phyloP scores from a whole-genome alignment of 2,329 filamentous ascomycete genomes.

The Nothopassalora personata region DNA sequence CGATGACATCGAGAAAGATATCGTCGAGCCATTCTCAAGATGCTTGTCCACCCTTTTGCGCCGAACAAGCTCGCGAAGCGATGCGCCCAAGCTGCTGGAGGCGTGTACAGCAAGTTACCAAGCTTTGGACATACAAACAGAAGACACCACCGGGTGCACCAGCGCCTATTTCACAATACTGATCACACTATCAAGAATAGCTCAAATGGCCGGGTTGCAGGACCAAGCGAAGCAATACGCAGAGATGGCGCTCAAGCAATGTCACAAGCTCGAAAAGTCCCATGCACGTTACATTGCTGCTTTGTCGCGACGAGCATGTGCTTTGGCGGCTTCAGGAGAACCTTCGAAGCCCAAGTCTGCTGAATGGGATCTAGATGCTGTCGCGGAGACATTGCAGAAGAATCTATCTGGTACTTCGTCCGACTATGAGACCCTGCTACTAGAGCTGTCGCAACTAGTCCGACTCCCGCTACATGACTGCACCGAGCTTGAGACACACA shows the following conservation, averaged over 20 bases:
- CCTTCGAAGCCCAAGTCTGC: not conserved
- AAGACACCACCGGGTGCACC: not conserved
- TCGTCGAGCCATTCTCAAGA: slow-evolving; percentile 59
- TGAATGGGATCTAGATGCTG: not conserved
- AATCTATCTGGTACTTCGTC: slow-evolving; percentile 19
- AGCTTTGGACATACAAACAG: not conserved
- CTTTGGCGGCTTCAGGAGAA: not conserved
- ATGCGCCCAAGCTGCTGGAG: slow-evolving; percentile 1
- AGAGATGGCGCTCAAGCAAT: slow-evolving; percentile 8
- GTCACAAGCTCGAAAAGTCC: slow-evolving; percentile 10
- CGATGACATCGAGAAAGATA: slow-evolving; percentile 57
- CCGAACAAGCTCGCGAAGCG: slow-evolving; percentile 3
- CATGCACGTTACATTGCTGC: slow-evolving; percentile 20
- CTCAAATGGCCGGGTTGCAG: slow-evolving; percentile 11
- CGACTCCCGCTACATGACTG: not conserved
- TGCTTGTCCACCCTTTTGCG: slow-evolving; percentile 55
- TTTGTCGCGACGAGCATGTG: slow-evolving; percentile 1
- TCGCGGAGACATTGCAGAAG: slow-evolving; percentile 11
- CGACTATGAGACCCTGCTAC: slow-evolving; percentile 27
- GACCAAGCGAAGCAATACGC: slow-evolving; percentile 13
- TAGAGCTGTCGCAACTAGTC: slow-evolving; percentile 15
- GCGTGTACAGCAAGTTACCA: slow-evolving; percentile 3
- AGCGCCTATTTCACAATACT: slow-evolving; percentile 7
- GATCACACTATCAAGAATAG: slow-evolving; percentile 17
- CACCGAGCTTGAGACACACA: not conserved